A percentile compares a stretch with the other conserved stretches of the same genome.
Conservation (phyloP, 768 basidiomycete species). For the Serendipita sp. region DNA sequence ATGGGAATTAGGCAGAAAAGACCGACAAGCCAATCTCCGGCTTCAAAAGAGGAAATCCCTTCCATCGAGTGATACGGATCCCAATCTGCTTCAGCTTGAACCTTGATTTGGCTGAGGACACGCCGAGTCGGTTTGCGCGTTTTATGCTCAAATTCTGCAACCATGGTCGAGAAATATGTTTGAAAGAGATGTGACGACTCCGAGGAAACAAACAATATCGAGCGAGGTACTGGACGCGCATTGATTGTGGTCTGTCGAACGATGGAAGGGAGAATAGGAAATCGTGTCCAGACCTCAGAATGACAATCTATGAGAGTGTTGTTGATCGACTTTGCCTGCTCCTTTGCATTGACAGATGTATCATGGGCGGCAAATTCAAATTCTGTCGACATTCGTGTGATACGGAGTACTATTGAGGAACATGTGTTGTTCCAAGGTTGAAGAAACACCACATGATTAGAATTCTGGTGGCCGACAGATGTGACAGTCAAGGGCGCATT, state of each 20-base stretch:
- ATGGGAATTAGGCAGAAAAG: constrained; percentile 48
- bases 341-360: background rate
- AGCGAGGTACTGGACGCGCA: constrained; percentile 27
- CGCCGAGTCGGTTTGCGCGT: constrained; percentile 38
- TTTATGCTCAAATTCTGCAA: constrained; percentile 31
- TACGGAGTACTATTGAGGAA: constrained; percentile 31
- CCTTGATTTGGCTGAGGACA: constrained; percentile 24
- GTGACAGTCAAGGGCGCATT: constrained; percentile 22
- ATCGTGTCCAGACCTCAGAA: constrained; percentile 42
- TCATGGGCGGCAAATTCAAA: constrained; percentile 37
- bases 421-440: constrained; percentile 21
- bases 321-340: constrained; percentile 19
- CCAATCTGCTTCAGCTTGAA: constrained; percentile 13
- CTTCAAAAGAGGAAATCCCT: constrained; percentile 18
- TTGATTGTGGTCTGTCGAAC: constrained; percentile 26
- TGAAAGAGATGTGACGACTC: constrained; percentile 19
- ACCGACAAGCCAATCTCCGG: constrained; percentile 49
- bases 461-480: constrained; percentile 28
- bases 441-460: constrained; percentile 29
- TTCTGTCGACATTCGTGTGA: constrained; percentile 39
- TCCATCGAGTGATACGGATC: constrained; percentile 13
- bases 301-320: constrained; percentile 41
- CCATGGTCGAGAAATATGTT: constrained; percentile 31
- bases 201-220: constrained; percentile 23
- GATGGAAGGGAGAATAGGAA: constrained; percentile 39